Percentiles rank a stretch among this genome's conserved stretches.
Conservation (phyloP, 2,329 filamentous ascomycete genomes). For the Aspergillus thermomutatus region DNA sequence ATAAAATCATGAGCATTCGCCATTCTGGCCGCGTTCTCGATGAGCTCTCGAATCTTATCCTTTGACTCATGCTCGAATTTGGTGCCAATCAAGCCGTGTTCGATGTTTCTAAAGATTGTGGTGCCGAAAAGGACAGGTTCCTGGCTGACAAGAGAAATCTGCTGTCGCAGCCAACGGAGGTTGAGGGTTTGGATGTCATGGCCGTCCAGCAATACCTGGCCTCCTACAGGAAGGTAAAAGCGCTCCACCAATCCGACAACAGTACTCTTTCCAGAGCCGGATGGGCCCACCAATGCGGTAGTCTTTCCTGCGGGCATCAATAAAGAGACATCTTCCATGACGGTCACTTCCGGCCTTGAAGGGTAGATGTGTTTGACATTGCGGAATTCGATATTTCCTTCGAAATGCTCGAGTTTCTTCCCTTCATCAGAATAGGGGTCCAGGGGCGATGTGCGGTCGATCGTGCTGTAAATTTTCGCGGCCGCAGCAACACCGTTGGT, state of each 20-base stretch:
- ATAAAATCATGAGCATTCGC: conserved; percentile 96
- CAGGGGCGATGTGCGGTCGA: conserved; percentile 81
- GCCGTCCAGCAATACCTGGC: conserved; percentile 75
- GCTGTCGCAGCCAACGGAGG: conserved; percentile 83
- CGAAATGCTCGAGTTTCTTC: conserved; percentile 66
- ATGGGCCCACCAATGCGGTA: conserved; percentile 89
- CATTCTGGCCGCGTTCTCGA: conserved; percentile 79
- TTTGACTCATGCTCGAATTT: conserved; percentile 64
- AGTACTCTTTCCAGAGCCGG: conserved; percentile 91
- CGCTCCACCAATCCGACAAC: conserved; percentile 90
- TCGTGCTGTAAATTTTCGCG: conserved; percentile 88
- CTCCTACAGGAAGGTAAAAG: conserved; percentile 87
- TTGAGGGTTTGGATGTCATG: conserved; percentile 78
- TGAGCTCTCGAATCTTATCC: conserved; percentile 66
- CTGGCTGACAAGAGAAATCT: conserved; percentile 89
- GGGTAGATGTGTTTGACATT: conserved; percentile 92
- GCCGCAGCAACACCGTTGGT: conserved; percentile 78
- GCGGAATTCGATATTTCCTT: conserved; percentile 75
- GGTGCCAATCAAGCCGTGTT: conserved; percentile 86
- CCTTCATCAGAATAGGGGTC: conserved; percentile 71
- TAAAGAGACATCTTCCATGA: conserved; percentile 81
- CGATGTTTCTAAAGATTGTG: conserved; percentile 85
- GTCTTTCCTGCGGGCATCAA: conserved; percentile 83
- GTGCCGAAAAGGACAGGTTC: conserved; percentile 89
- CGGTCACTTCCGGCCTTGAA: conserved; percentile 81